Base-by-base conservation (phyloP, 768 basidiomycete species). In the Pleurotus ostreatus region DNA sequence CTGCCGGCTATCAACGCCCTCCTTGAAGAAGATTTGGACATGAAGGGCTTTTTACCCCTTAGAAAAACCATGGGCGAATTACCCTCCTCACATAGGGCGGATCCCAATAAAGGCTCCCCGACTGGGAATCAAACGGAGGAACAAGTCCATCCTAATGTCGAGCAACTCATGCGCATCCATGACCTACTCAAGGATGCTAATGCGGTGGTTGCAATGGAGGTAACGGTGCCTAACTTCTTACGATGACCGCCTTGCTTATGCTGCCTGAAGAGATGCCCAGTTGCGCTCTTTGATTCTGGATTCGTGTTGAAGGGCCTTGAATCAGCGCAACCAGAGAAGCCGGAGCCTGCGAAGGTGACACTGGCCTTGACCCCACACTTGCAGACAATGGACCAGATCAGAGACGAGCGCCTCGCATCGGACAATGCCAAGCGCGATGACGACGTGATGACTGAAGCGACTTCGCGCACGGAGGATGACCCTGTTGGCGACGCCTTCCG, bases 141-240 rank as follows among this genome's bases (percentile, higher is more conserved):
- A 62, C 72, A 79, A 59, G 78, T 76, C 37, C 82, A 98, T 72
- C 97, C 97, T 6, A 98, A 99, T 62, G 94, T 91, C 57, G 94
- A 96, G 74, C 91, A 95, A 62, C 72, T 99, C 43, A 95, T 98
- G 92, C 79, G 97, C 61, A 89, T 99, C 57, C 78, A 83, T 46
- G 96, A 97, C 70, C 73, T 97, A 41, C 74, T 94, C 46, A 71
- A 78, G 12, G 93, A 97, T 64, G 88, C 87, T 1, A 77, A 72
- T 59, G 68, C 73, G 4, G 79, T 80, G 22, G 75, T 45, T 3
- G 57, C 78, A 55, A 70, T 80, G 55, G 78, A 85, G 75, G 90
- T 89, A 59, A 56, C 75, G 69, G 39, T 62, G 5, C 26, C 26
- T 40, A 57, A n/a, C n/a, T 46, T 55, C 39, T 16, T 43, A 58